These are phyloP conservation scores for Lantana camara DNA, from an alignment of 257 asterid species.

Conservation along the genomic window DNA sequence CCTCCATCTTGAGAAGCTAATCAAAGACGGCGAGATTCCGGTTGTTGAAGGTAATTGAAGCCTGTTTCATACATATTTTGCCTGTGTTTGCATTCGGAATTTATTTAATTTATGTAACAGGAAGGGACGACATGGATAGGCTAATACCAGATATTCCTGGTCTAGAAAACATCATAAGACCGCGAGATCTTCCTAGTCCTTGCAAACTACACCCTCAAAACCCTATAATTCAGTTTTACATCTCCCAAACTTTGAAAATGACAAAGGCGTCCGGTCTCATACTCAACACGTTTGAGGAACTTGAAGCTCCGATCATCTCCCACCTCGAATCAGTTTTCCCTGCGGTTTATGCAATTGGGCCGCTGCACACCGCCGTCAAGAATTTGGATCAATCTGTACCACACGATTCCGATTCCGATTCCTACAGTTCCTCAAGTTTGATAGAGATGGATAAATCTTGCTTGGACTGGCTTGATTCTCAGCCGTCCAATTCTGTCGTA, in stretches of 20 bases:
- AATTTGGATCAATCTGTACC: conserved; percentile 1
- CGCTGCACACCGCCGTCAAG: conserved; percentile 27
- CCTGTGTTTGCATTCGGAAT: too few relatives aligned
- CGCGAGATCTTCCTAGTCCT: conserved; percentile 43
- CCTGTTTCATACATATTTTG: background rate
- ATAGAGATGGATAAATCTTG: conserved; percentile 30
- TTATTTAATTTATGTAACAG: too few relatives aligned
- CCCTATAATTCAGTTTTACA: conserved; percentile 32
- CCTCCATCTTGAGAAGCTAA: conserved; percentile 40
- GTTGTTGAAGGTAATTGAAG: conserved; percentile 30
- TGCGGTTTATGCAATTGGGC: conserved; percentile 44
- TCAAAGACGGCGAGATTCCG: conserved; percentile 40
- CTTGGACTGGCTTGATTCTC: conserved; percentile 44
- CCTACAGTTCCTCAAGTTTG: conserved; percentile 28
- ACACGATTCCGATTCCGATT: background rate
- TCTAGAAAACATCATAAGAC: conserved; percentile 34
- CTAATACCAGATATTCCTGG: conserved; percentile 38
- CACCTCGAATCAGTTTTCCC: conserved; percentile 45
- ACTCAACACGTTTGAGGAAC: conserved; percentile 46
- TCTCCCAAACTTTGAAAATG: conserved; percentile 33
- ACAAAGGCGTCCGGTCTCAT: conserved; percentile 42
- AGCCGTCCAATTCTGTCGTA: conserved; percentile 37
- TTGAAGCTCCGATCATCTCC: conserved; percentile 33
- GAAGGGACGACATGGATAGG: conserved; percentile 33
- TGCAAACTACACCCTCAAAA: conserved; percentile 28